phyloP scores from a whole-genome alignment of 139 green algal species.

The Medakamo hakoo region DNA sequence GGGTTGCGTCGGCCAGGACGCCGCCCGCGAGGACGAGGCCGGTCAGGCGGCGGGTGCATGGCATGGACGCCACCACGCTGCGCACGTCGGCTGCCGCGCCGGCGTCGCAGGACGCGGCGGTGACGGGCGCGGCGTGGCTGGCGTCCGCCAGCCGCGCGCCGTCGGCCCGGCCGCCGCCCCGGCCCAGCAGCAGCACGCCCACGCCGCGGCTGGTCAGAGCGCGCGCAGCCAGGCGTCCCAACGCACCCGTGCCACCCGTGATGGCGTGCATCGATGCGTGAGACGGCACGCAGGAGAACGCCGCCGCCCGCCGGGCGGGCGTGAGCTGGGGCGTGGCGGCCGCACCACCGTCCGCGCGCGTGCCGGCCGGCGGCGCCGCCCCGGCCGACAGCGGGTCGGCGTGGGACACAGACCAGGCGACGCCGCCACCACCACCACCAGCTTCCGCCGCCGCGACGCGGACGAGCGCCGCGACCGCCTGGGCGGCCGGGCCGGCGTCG shows the following conservation, averaged over 20 bases:
- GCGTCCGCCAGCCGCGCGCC: too few species aligned
- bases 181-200: not conserved
- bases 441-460: not conserved
- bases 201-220: not conserved
- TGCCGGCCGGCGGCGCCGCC: not conserved
- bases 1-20: constrained; percentile 32
- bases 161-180: too few species aligned
- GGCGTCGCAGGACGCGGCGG: not conserved
- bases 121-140: not conserved
- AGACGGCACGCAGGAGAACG: not conserved
- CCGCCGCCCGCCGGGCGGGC: too few species aligned
- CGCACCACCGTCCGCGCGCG: not conserved
- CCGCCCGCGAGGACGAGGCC: constrained; percentile 51
- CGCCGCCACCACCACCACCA: not conserved
- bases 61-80: not conserved
- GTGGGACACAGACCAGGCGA: not conserved
- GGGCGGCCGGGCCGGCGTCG: too few species aligned
- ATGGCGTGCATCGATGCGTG: not conserved
- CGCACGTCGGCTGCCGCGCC: not conserved
- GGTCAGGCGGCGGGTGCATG: not conserved
- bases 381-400: not conserved
- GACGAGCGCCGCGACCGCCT: not conserved
- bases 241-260: not conserved
- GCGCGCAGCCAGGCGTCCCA: not conserved
- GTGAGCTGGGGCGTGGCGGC: not conserved